Conservation (phyloP, 2,329 filamentous ascomycete genomes). For the Alternaria atra region DNA sequence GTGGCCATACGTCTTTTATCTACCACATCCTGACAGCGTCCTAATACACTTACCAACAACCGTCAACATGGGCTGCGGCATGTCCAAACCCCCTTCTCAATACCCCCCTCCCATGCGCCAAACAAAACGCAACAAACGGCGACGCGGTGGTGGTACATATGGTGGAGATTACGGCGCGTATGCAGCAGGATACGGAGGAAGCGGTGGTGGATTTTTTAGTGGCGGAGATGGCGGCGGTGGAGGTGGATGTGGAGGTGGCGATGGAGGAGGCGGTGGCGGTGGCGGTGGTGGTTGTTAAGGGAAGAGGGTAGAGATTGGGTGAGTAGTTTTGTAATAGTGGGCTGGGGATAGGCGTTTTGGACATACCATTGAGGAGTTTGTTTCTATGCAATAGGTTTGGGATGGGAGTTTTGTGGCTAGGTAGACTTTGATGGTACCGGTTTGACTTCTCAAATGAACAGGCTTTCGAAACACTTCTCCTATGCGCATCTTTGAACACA, state of each 20-base stretch:
- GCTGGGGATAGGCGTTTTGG: background rate
- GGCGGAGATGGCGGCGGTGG: constrained; percentile 12
- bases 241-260: constrained; percentile 18
- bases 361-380: background rate
- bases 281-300: constrained; percentile 7
- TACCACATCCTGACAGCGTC: no score
- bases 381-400: background rate
- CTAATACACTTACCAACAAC: background rate
- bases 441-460: background rate
- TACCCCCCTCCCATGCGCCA: constrained; percentile 25
- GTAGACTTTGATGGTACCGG: background rate
- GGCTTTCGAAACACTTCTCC: background rate
- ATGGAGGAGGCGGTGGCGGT: constrained; percentile 12
- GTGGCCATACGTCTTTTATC: no score
- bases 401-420: background rate
- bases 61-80: constrained; percentile 29
- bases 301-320: background rate
- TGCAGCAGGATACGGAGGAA: background rate
- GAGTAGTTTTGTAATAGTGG: no score
- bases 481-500: background rate
- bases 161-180: background rate
- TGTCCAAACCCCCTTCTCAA: constrained; percentile 21
- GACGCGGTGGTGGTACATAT: background rate
- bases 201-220: constrained; percentile 12
- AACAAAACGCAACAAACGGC: background rate